Evolutionary conservation across 1,139 yeast genomes (phyloP).

Genomic region (Pneumocystis jirovecii): DNA sequence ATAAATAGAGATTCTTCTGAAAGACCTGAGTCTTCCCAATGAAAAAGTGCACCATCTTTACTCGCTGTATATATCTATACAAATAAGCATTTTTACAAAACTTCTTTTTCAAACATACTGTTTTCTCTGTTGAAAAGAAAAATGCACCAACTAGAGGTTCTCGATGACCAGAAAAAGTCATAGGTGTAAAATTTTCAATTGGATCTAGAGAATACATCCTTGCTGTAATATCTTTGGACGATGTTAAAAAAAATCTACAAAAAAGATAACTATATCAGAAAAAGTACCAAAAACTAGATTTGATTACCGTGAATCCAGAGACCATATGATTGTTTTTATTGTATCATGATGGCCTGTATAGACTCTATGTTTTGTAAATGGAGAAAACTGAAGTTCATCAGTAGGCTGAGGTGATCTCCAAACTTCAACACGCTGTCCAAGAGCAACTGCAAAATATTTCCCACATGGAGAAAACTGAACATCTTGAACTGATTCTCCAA

Average conservation of each 20-base stretch:
- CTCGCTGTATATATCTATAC: constrained; percentile 62
- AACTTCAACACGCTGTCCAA: constrained; percentile 69
- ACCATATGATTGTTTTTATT: constrained; percentile 70
- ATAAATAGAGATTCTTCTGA: constrained; percentile 17
- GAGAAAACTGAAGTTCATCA: constrained; percentile 73
- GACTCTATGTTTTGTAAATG: constrained; percentile 77
- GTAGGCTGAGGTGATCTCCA: constrained; percentile 80
- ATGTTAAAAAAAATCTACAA: constrained; percentile 47
- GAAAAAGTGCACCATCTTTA: constrained; percentile 86
- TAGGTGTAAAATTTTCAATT: constrained; percentile 65
- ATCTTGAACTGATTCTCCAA: constrained; percentile 61
- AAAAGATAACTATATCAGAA: background rate
- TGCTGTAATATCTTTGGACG: constrained; percentile 83
- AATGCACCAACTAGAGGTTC: constrained; percentile 79
- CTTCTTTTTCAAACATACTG: constrained; percentile 26
- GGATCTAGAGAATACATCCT: constrained; percentile 66
- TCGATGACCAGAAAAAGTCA: constrained; percentile 82
- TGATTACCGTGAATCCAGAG: constrained; percentile 53
- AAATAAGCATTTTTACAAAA: background rate
- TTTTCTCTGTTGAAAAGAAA: constrained; percentile 38
- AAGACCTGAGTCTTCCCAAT: constrained; percentile 58
- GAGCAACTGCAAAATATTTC: constrained; percentile 67
- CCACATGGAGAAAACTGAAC: constrained; percentile 85
- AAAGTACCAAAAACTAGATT: background rate
- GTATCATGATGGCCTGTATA: constrained; percentile 90